Base-by-base conservation (phyloP, 768 basidiomycete genomes). In the Auriculariales sp. region DNA sequence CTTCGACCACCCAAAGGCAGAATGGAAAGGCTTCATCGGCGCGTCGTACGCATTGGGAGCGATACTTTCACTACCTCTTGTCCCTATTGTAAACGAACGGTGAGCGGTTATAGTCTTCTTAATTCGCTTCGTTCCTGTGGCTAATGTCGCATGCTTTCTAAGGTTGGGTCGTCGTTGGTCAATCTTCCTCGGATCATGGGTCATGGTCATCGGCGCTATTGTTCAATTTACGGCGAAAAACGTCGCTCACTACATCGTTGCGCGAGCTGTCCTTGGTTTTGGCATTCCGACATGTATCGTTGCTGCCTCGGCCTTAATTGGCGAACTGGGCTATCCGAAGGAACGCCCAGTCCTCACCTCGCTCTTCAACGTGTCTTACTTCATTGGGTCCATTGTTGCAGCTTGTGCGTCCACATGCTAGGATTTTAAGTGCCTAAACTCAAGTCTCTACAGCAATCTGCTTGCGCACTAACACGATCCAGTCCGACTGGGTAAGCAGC, bases 11-110 rank as follows among this genome's bases (percentile, higher is more conserved):
- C 79, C 78, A n/a, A 68, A 70, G 5, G 76, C 74, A 2, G 64
- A 71, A 1, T 64, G 74, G 11, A 64, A 79, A 11, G 78, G 77
- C n/a, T 59, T 78, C 5, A 72, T 80, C 65, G 71, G 71, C 12
- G 65, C 77, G 1, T 70, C 77, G 56, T 80, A 79, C 56, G 75
- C 77, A 1, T 68, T 80, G n/a, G 79, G 79, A 5, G 72, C 73
- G 2, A 69, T 81, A 28, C 54, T 66, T 17, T 71, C 74, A 0
- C 59, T 81, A 3, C 79, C 79, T 0, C 59, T 76, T 14, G 74
- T 77, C 2, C 74, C 77, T 0, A 57, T 64, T 32, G 60, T 78
- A 35, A 71, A 71, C 12, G 78, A 79, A 49, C 61, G 59, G 71
- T n/a, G 78, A 77, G 12, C 70, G 78, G 24, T 64, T 73, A 33